Conservation (phyloP, 179 eudicot genomes). For the Silene vulgaris region DNA sequence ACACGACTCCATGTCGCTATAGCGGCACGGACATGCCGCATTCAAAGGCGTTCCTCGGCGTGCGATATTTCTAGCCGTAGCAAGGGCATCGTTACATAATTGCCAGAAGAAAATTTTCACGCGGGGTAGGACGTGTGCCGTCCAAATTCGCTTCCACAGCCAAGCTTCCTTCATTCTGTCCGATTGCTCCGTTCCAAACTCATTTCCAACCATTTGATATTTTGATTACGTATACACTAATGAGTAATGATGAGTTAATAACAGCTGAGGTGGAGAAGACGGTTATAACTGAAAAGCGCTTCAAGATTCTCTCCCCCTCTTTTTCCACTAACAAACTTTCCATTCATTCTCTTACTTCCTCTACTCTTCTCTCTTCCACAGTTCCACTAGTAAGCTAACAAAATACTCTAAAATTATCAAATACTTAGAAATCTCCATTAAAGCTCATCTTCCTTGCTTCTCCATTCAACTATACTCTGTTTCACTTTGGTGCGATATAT, state of each 20-base stretch:
- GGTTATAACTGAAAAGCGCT: not conserved
- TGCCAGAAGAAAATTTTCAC: not conserved
- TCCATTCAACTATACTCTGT: not conserved
- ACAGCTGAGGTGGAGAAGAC: not conserved
- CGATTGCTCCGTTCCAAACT: too few relatives aligned
- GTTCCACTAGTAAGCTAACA: not conserved
- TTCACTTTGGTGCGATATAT: not conserved
- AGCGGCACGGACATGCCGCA: not conserved
- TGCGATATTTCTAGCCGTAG: not conserved
- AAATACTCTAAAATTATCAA: not conserved
- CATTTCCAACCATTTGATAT: too few relatives aligned
- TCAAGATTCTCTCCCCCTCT: not conserved
- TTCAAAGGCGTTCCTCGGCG: too few relatives aligned
- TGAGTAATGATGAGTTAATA: too few relatives aligned
- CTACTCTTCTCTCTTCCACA: not conserved
- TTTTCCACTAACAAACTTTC: conserved; percentile 20
- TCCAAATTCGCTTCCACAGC: too few relatives aligned
- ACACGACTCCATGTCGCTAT: not conserved
- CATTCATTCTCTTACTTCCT: conserved; percentile 5
- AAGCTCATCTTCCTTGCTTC: not conserved
- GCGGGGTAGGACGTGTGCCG: not conserved
- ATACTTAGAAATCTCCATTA: conserved; percentile 15
- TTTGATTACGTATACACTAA: too few relatives aligned
- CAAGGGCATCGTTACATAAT: not conserved
- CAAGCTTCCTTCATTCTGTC: too few relatives aligned